Conservation (phyloP, 495 filamentous ascomycete species). For the Podospora sp. region DNA sequence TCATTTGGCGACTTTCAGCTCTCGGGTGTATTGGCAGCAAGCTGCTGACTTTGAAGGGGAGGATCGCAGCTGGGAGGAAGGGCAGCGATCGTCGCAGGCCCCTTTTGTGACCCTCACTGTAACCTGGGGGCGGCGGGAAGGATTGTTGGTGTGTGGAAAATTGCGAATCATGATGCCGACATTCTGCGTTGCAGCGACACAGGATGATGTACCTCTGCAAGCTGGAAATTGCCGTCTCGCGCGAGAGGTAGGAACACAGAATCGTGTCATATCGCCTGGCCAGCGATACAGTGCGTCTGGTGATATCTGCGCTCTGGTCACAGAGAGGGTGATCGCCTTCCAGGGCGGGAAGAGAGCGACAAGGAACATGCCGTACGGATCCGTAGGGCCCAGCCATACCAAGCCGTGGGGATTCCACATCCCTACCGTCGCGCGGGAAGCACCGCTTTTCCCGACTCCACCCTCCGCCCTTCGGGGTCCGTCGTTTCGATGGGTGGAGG, state of each 20-base stretch:
- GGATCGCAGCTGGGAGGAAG: not conserved
- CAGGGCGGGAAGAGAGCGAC: not conserved
- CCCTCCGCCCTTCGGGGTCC: not conserved
- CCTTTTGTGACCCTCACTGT: not conserved
- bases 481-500: not conserved
- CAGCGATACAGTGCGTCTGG: not conserved
- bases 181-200: not conserved
- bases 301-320: not conserved
- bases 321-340: not conserved
- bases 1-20: not conserved
- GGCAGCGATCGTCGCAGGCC: not conserved
- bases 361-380: slow-evolving; percentile 1
- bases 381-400: not conserved
- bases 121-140: slow-evolving; percentile 8
- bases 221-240: slow-evolving; percentile 1
- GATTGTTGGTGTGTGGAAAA: not conserved
- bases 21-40: not conserved
- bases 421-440: not conserved
- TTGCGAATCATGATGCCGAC: slow-evolving; percentile 5
- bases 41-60: not conserved
- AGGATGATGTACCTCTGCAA: not conserved
- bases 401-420: not conserved
- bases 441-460: not conserved
- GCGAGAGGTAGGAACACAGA: not conserved
- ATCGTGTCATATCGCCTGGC: not conserved